phyloP scores from a whole-genome alignment of 2,329 filamentous ascomycete species.

The Neoascochyta sp. region DNA sequence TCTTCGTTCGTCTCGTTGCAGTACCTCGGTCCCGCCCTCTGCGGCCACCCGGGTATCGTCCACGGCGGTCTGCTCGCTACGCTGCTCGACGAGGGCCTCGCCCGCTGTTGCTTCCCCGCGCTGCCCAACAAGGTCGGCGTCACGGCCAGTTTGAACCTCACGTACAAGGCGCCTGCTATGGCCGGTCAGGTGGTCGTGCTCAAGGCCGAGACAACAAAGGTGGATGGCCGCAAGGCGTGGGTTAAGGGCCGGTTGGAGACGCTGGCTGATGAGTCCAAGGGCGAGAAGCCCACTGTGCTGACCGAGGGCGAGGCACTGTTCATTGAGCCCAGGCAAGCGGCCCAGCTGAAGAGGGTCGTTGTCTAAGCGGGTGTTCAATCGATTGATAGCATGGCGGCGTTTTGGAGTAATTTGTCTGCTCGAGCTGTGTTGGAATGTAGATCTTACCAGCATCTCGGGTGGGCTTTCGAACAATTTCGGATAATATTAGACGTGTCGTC shows the following conservation, averaged over 20 bases:
- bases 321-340: conserved; percentile 79
- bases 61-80: conserved; percentile 92
- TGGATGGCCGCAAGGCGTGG: conserved; percentile 93
- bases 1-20: conserved; percentile 58
- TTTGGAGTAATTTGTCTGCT: no score
- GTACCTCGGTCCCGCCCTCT: conserved; percentile 75
- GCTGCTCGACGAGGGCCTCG: conserved; percentile 84
- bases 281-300: conserved; percentile 58
- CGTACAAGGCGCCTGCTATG: conserved; percentile 77
- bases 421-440: no score
- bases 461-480: no score
- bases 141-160: conserved; percentile 77
- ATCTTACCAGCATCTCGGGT: no score
- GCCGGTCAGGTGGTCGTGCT: conserved; percentile 75
- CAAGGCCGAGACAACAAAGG: conserved; percentile 72
- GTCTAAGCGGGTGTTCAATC: conserved; percentile 4
- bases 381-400: no score
- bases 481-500: no score
- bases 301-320: conserved; percentile 85
- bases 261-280: conserved; percentile 69
- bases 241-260: conserved; percentile 84
- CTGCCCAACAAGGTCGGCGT: conserved; percentile 81
- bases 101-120: conserved; percentile 80
- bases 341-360: conserved; percentile 39
- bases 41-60: conserved; percentile 84